phyloP scores from a whole-genome alignment of 2,329 filamentous ascomycete genomes.

The Trichoderma sp. region DNA sequence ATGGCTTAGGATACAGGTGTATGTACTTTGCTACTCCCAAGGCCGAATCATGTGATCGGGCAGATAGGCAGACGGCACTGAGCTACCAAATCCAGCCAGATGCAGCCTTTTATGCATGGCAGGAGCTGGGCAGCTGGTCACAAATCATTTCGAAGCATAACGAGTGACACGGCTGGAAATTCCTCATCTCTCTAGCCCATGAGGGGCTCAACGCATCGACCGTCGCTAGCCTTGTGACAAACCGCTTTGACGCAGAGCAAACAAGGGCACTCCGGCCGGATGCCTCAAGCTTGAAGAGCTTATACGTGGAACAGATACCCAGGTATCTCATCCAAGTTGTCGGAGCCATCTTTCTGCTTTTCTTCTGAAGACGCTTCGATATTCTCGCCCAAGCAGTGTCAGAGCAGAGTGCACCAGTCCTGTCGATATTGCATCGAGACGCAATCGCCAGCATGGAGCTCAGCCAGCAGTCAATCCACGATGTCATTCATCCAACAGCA shows the following conservation, averaged over 20 bases:
- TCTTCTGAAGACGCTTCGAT: not conserved
- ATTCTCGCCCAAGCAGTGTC: conserved; percentile 1
- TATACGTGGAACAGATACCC: conserved; percentile 15
- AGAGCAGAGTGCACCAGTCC: not conserved
- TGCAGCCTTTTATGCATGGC: conserved; percentile 27
- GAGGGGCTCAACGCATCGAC: conserved; percentile 22
- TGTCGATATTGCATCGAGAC: conserved; percentile 19
- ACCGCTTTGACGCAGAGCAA: not conserved
- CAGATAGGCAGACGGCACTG: not conserved
- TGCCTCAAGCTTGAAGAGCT: conserved; percentile 1
- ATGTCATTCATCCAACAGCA: conserved; percentile 63
- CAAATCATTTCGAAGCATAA: conserved; percentile 1
- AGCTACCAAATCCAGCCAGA: conserved; percentile 30
- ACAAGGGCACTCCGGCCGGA: not conserved
- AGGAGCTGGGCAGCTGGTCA: conserved; percentile 8
- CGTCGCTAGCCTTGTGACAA: conserved; percentile 5
- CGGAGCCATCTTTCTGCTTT: not conserved
- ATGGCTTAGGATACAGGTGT: not conserved
- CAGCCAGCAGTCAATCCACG: conserved; percentile 55
- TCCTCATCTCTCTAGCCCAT: conserved; percentile 20
- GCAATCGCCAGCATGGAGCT: conserved; percentile 53
- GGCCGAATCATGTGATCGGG: conserved; percentile 33
- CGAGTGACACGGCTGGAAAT: conserved; percentile 25
- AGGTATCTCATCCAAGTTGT: too few relatives aligned
- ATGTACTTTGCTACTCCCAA: not conserved